Evolutionary conservation across 805 yeast genomes (phyloP), one percentile per base, ranked within the genome.

Genomic region (Barnettozyma siamensis): DNA sequence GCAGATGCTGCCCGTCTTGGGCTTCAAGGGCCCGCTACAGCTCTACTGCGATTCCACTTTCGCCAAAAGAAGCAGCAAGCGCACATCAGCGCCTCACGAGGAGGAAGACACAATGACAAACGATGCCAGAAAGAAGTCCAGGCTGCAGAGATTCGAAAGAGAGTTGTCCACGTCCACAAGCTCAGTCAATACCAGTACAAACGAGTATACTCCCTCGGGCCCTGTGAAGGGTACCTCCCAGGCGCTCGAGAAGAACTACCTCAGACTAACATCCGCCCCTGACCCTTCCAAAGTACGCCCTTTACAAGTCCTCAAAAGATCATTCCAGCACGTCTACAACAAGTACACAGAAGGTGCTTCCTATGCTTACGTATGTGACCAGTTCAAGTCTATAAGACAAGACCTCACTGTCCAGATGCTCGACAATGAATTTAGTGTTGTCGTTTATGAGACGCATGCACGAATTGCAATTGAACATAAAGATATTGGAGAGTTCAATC

Each of bases 401-500:
- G 99, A 91, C 63, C 64, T 91, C 48, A 85, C 94, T 3, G 97
- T 91, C 9, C 99, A 91, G 63, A 84, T 84, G 55, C 80, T 91
- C 33, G 81, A 81, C 53, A 78, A 78, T 54, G 79, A 75, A 33
- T 85, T 93, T 57, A 76, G 96, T 0, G 75, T 88, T 6, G 57
- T 65, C 41, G 95, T 88, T 0, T 91, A 93, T 60, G 93, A 88
- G 60, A 73, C 80, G 3, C 95, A 91, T 61, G 93, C 93, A 4
- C 75, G 88, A 37, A 67, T 89, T n/a, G 95, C 97, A 0, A 72
- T 91, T 30, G 83, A 80, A 50, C 80, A 83, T 55, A 72, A 75
- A 31, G 99, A 91, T 60, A 64, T 91, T 47, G 97, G 97, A 9
- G 98, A 93, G 60, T 88, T 85, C 60, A 93, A 93, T 64, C 97